These are phyloP conservation scores for Syzygium oleosum DNA, from an alignment of 345 rosid species.

Conservation along the genomic window DNA sequence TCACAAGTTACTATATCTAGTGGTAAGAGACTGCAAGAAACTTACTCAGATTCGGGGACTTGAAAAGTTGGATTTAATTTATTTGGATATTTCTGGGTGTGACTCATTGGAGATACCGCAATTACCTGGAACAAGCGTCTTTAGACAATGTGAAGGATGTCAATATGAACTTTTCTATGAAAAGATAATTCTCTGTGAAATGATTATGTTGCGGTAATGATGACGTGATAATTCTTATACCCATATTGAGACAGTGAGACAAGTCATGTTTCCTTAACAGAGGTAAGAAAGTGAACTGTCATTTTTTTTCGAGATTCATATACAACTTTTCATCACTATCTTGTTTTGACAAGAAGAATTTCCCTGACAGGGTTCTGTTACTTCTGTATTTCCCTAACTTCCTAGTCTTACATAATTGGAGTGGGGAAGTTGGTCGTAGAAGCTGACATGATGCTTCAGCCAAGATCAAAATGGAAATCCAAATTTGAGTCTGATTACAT, in stretches of 20 bases:
- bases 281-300: background rate
- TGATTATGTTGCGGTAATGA: background rate
- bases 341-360: background rate
- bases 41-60: rapidly evolving
- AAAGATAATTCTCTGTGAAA: too few relatives aligned
- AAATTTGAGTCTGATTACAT: background rate
- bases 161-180: too few relatives aligned
- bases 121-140: too few relatives aligned
- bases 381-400: background rate
- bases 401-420: background rate
- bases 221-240: background rate
- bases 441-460: background rate
- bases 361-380: background rate
- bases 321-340: background rate
- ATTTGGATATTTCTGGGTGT: too few relatives aligned
- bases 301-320: background rate
- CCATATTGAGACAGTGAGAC: background rate
- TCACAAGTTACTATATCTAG: background rate
- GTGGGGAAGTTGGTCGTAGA: background rate
- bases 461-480: background rate
- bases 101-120: too few relatives aligned
- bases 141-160: too few relatives aligned
- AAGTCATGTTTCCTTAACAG: background rate
- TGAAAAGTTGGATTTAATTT: background rate
- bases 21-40: background rate